phyloP scores from a whole-genome alignment of 208 protist genomes.

The Borovskyia barvae region DNA sequence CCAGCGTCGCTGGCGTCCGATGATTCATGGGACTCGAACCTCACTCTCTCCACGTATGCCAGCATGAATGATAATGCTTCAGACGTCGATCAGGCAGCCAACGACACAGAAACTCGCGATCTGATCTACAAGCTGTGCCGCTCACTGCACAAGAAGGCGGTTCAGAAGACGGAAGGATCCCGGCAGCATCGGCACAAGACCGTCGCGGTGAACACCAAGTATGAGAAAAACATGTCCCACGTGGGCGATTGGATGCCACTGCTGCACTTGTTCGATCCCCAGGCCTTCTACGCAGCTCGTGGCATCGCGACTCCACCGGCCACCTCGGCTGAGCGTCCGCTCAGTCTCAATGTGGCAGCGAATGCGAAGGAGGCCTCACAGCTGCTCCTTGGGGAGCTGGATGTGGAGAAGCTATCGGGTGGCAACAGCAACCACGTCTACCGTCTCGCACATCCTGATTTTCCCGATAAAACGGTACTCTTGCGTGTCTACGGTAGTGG shows the following conservation, averaged over 20 bases:
- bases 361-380: conserved; percentile 47
- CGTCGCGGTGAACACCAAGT: conserved; percentile 28
- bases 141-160: conserved; percentile 70
- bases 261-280: conserved; percentile 77
- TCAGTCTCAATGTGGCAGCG: conserved; percentile 22
- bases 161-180: conserved; percentile 36
- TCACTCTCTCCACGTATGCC: conserved; percentile 27
- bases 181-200: conserved; percentile 20
- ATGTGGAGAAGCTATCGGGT: conserved; percentile 74
- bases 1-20: conserved; percentile 42
- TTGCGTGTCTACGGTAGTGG: conserved; percentile 78
- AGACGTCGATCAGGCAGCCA: conserved; percentile 7
- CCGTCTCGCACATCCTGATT: conserved; percentile 60
- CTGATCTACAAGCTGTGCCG: conserved; percentile 75
- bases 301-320: conserved; percentile 15
- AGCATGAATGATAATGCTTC: conserved; percentile 22
- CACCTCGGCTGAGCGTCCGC: conserved; percentile 19
- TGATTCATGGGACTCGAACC: conserved; percentile 61
- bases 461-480: conserved; percentile 53
- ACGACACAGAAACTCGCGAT: conserved; percentile 41
- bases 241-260: conserved; percentile 80
- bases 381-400: conserved; percentile 54
- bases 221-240: conserved; percentile 74
- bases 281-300: conserved; percentile 50
- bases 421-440: conserved; percentile 89